Base-by-base conservation (phyloP, 352 stramenopile genomes). In the Phytophthora pinifolia region DNA sequence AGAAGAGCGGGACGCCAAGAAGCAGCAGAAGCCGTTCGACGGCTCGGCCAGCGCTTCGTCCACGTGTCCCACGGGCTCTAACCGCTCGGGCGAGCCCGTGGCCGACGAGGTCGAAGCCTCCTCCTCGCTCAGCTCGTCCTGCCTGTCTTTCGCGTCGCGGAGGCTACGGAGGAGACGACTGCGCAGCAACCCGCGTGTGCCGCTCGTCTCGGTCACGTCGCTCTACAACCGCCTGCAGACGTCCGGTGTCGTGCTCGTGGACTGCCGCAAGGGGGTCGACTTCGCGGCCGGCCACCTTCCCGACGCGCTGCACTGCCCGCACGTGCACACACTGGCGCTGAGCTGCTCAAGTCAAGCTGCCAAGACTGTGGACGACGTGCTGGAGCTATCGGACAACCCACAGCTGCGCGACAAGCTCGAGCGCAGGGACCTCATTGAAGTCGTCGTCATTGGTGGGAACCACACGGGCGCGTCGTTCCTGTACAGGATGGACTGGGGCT, bases 171-270 rank as follows among this genome's bases (percentile, higher is more conserved):
- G 52, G 6, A 55, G 45, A 14, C 59, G 67, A 22, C 46, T 70
- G 13, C 60, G 48, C 35, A 61, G n/a, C 34, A 46, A 64, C 37
- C 44, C 62, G n/a, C 63, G 66, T 29, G 76, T 91, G 30, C 80
- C 78, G 13, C 62, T 76, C 31, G 72, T 91, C 48, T 87, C 80
- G 7, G 61, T 65, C 47, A 83, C 67, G 54, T 74, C 80, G 57
- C 74, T 91, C n/a, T 91, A 79, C 61, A 91, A 91, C 37, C 62
- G 70, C 4, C 58, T 91, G 29, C 80, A 91, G 74, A 91, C 78
- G 14, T 67, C 71, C 10, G 74, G 76, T 22, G 67, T 88, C 20
- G 76, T 88, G 39, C 56, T 91, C 38, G 45, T 91, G 27, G 81
- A 91, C 59, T 91, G 81, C 53, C 81, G 81, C 36, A 74, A 73